Conservation (phyloP, 345 rosid genomes). For the Corchorus olitorius region DNA sequence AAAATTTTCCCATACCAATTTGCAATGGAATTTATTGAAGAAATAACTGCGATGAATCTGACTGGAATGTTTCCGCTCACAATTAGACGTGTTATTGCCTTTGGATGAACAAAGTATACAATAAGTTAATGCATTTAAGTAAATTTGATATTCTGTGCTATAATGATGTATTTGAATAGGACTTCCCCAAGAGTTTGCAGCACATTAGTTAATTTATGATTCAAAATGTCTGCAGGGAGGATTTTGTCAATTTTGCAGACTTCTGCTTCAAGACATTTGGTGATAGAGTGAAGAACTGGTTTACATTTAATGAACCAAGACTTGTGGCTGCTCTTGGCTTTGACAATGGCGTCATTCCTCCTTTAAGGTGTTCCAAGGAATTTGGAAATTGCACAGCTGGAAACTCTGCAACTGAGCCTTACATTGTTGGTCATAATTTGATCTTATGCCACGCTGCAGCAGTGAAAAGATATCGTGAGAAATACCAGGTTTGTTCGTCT, state of each 20-base stretch:
- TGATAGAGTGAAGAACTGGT: constrained; percentile 69
- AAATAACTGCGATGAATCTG: no score
- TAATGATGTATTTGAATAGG: no score
- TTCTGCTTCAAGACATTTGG: constrained; percentile 69
- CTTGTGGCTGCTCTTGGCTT: constrained; percentile 60
- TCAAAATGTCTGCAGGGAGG: constrained; percentile 41
- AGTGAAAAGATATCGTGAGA: constrained; percentile 51
- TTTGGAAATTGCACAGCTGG: constrained; percentile 60
- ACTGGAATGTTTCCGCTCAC: no score
- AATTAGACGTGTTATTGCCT: no score
- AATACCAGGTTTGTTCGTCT: constrained; percentile 40
- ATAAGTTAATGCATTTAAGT: no score
- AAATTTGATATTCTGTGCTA: no score
- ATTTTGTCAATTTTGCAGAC: constrained; percentile 59
- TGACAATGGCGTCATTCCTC: constrained; percentile 55
- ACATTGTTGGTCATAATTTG: constrained; percentile 56
- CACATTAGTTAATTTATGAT: constrained; percentile 24
- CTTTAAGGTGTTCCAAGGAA: constrained; percentile 57
- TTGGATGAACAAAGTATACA: no score
- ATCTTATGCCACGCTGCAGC: constrained; percentile 63
- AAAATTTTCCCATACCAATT: no score
- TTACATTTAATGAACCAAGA: constrained; percentile 69
- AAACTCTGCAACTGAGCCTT: constrained; percentile 41
- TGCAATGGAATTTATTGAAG: no score
- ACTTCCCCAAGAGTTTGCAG: no score